These are phyloP conservation scores for Marasmius fiardii DNA, from an alignment of 1,284 basidiomycete species.

Conservation along the genomic window DNA sequence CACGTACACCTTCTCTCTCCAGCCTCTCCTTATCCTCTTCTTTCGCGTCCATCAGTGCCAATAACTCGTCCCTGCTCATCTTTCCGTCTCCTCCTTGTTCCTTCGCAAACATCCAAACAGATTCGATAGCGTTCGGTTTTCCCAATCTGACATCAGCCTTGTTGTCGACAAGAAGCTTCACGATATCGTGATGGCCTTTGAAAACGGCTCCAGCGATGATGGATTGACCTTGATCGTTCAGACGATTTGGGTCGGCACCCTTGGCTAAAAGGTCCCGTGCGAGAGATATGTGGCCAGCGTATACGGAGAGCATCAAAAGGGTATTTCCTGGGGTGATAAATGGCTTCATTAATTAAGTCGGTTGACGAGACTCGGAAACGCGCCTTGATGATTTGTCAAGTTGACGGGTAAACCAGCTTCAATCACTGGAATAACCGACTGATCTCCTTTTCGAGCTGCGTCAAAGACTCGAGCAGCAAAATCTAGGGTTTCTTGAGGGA, in stretches of 20 bases:
- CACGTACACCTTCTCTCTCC: slow-evolving; percentile 12
- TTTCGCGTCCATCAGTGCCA: slow-evolving; percentile 49
- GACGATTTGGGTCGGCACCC: slow-evolving; percentile 65
- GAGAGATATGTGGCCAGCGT: slow-evolving; percentile 67
- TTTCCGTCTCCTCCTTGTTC: slow-evolving; percentile 44
- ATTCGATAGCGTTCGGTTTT: slow-evolving; percentile 70
- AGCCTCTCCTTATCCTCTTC: slow-evolving; percentile 44
- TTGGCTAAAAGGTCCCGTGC: slow-evolving; percentile 49
- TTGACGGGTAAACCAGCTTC: slow-evolving; percentile 76
- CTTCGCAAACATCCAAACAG: slow-evolving; percentile 64
- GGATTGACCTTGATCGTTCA: slow-evolving; percentile 79
- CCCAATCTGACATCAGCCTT: slow-evolving; percentile 72
- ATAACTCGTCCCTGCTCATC: slow-evolving; percentile 43
- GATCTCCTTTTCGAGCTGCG: slow-evolving; percentile 60
- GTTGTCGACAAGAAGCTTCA: slow-evolving; percentile 52
- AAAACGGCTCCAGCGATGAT: slow-evolving; percentile 83
- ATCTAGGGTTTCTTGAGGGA: slow-evolving; percentile 35
- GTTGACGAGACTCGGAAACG: slow-evolving; percentile 7
- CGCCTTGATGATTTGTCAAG: slow-evolving; percentile 73
- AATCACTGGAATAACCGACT: slow-evolving; percentile 57
- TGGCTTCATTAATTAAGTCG: neutral
- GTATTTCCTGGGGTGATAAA: slow-evolving; percentile 62
- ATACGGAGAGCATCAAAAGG: slow-evolving; percentile 80
- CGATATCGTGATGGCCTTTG: slow-evolving; percentile 65
- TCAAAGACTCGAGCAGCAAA: slow-evolving; percentile 80